These are phyloP conservation scores for Ceratobasidium sp. DNA, from an alignment of 1,284 basidiomycete genomes.

Conservation along the genomic window DNA sequence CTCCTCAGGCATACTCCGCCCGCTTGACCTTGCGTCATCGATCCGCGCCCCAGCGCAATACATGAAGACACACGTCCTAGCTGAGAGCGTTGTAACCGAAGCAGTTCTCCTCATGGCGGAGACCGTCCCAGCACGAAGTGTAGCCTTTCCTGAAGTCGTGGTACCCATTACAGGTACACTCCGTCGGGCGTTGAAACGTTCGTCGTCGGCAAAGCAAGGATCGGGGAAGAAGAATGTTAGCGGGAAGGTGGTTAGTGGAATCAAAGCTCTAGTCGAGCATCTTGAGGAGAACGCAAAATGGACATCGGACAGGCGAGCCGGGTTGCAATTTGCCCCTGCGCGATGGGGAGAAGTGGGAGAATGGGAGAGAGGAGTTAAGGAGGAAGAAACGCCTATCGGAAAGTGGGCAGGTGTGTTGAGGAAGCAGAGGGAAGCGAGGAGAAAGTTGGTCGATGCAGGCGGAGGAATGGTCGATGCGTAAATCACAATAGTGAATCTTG, in stretches of 20 bases:
- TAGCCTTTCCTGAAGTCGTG: slow-evolving; percentile 93
- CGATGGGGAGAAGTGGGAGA: slow-evolving; percentile 72
- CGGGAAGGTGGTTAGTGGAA: slow-evolving; percentile 66
- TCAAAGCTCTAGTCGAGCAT: slow-evolving; percentile 84
- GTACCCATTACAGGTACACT: slow-evolving; percentile 84
- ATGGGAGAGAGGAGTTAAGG: slow-evolving; percentile 73
- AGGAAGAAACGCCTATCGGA: slow-evolving; percentile 79
- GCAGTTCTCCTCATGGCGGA: slow-evolving; percentile 81
- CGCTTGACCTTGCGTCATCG: slow-evolving; percentile 87
- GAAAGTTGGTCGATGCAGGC: slow-evolving; percentile 68
- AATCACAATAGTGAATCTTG: neutral
- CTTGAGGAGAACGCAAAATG: slow-evolving; percentile 84
- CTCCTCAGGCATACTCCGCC: slow-evolving; percentile 77
- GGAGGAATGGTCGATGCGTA: slow-evolving; percentile 25
- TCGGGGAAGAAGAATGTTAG: slow-evolving; percentile 43
- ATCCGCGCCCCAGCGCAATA: slow-evolving; percentile 92
- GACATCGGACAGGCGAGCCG: slow-evolving; percentile 75
- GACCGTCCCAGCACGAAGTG: slow-evolving; percentile 58
- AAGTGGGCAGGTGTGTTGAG: slow-evolving; percentile 82
- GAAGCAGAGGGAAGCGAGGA: slow-evolving; percentile 82
- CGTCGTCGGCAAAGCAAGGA: slow-evolving; percentile 57
- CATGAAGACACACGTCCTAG: slow-evolving; percentile 87
- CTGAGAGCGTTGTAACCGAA: slow-evolving; percentile 87
- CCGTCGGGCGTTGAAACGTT: slow-evolving; percentile 73
- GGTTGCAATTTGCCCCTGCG: slow-evolving; percentile 77